phyloP scores from a whole-genome alignment of 345 rosid genomes.

The Gossypium ekmanianum region DNA sequence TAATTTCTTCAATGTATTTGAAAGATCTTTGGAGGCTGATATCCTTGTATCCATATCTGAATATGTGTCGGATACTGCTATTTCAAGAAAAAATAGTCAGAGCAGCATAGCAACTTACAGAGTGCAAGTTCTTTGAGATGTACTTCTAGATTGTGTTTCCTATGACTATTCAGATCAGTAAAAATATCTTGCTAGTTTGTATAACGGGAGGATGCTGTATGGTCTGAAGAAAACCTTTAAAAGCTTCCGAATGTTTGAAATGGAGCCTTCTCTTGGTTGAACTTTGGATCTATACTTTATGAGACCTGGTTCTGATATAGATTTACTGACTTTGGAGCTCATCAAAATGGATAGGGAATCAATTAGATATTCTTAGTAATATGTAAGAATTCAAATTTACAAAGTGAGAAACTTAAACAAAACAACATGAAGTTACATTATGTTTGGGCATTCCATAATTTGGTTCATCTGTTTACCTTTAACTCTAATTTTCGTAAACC shows the following conservation, averaged over 20 bases:
- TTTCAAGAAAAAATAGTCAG: not conserved
- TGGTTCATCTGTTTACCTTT: not conserved
- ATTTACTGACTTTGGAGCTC: not conserved
- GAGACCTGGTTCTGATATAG: not conserved
- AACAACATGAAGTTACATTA: not conserved
- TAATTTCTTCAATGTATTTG: not conserved
- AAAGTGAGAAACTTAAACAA: too few species aligned
- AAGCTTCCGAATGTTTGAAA: not conserved
- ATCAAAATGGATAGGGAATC: not conserved
- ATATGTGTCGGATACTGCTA: not conserved
- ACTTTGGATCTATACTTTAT: constrained; percentile 2
- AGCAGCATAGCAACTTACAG: not conserved
- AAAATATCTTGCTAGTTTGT: not conserved
- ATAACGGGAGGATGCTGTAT: not conserved
- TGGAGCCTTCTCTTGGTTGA: not conserved
- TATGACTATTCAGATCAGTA: not conserved
- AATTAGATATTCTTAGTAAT: not conserved
- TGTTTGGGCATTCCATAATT: not conserved
- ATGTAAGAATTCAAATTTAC: not conserved
- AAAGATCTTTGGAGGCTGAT: not conserved
- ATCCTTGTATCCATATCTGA: not conserved
- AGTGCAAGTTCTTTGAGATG: not conserved
- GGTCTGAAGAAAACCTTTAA: not conserved
- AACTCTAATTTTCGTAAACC: not conserved
- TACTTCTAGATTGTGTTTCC: not conserved